A percentile compares a stretch with the other conserved stretches of the same genome.
These are phyloP conservation scores for Camelina laxa DNA, from an alignment of 345 rosid genomes.

Conservation along the genomic window DNA sequence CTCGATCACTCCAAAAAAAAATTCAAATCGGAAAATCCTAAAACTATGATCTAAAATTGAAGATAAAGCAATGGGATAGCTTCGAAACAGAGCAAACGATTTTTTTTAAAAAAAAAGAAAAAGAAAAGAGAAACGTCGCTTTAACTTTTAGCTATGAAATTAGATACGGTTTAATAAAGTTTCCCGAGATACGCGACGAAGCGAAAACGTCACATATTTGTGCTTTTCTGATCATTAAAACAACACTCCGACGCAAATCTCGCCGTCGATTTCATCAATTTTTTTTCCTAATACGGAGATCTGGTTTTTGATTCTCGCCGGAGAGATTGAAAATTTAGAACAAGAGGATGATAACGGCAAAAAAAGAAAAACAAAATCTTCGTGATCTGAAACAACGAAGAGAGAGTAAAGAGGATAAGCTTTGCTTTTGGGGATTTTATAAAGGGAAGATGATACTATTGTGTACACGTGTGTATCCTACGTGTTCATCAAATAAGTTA, in stretches of 20 bases:
- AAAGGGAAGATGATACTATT: constrained; percentile 21
- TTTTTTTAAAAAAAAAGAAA: neutral
- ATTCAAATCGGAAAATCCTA: neutral
- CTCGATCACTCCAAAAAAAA: constrained; percentile 25
- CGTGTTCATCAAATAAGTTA: constrained; percentile 18
- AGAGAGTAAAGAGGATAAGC: constrained; percentile 22
- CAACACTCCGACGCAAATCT: constrained; percentile 19
- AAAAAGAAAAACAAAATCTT: constrained; percentile 4
- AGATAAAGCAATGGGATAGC: constrained; percentile 65
- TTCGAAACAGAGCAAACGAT: constrained; percentile 56
- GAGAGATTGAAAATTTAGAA: neutral
- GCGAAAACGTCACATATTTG: constrained; percentile 43
- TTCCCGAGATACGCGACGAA: constrained; percentile 57
- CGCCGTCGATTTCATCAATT: constrained; percentile 20
- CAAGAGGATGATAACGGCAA: constrained; percentile 1
- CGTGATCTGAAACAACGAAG: constrained; percentile 17
- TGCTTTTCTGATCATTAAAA: constrained; percentile 25
- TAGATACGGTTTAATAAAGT: constrained; percentile 45
- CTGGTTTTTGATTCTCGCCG: constrained; percentile 12
- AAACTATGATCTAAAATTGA: constrained; percentile 38
- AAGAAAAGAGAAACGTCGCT: constrained; percentile 25
- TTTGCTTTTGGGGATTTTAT: neutral
- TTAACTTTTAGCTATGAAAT: constrained; percentile 32
- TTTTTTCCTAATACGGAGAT: neutral
- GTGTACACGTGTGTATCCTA: constrained; percentile 42